Evolutionary conservation across 805 yeast species (phyloP).

Genomic region (Monosporozyma servazzii): DNA sequence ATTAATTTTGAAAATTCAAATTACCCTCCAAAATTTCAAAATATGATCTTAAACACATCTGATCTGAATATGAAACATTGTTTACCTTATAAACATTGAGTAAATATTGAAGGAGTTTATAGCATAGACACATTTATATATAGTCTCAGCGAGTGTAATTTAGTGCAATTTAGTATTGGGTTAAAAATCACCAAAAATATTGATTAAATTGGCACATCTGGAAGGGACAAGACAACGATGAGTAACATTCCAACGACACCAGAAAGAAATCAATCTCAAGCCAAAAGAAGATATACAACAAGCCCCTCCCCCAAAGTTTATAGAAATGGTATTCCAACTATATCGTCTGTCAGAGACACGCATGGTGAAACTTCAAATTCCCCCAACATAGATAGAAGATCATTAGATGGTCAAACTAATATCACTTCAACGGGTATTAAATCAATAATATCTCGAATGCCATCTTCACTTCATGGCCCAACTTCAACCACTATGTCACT

Average conservation of each 20-base stretch:
- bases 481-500: neutral
- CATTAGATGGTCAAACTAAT: constrained; percentile 2
- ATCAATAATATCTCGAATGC: neutral
- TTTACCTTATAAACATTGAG: neutral
- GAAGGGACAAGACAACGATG: neutral
- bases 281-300: constrained; percentile 10
- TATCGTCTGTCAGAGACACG: neutral
- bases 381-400: neutral
- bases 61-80: neutral
- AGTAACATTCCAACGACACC: neutral
- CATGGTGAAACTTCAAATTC: neutral
- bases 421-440: neutral
- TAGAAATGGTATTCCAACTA: neutral
- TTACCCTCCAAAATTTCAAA: neutral
- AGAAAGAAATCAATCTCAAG: neutral
- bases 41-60: neutral
- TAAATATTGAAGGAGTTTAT: neutral
- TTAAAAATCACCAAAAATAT: neutral
- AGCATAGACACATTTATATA: neutral
- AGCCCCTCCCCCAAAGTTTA: constrained; percentile 6
- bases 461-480: neutral
- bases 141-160: neutral
- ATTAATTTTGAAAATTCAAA: neutral
- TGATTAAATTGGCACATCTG: neutral
- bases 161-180: neutral